These are phyloP conservation scores for Amphibolis antarctica DNA, from an alignment of 106 monocot species.

Conservation along the genomic window DNA sequence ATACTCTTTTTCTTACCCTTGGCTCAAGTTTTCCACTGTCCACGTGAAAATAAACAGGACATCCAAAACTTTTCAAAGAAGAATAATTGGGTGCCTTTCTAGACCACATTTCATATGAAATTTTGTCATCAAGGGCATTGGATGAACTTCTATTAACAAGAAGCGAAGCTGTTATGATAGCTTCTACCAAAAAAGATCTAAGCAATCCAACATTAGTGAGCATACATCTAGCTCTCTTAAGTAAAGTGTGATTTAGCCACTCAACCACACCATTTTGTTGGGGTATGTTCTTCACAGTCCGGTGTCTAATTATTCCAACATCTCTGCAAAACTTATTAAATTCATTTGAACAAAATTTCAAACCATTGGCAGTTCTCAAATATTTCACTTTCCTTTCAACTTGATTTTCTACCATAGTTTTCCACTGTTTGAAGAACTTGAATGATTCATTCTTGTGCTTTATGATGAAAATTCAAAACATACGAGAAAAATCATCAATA, in stretches of 20 bases:
- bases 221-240: background rate
- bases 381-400: background rate
- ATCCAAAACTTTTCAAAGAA: background rate
- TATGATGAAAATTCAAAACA: background rate
- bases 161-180: background rate
- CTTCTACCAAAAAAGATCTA: background rate
- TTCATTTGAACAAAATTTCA: background rate
- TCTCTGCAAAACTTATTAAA: background rate
- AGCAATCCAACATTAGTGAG: background rate
- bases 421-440: background rate
- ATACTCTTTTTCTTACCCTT: background rate
- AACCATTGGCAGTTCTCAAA: background rate
- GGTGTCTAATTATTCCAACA: background rate
- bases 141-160: background rate
- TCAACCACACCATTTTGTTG: background rate
- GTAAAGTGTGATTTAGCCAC: background rate
- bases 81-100: background rate
- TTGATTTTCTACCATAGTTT: background rate
- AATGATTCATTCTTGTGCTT: background rate
- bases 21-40: background rate
- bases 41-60: background rate
- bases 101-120: background rate
- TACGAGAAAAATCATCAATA: background rate
- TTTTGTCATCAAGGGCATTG: background rate
- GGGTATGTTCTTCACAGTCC: background rate